Conservation (phyloP, 2,329 filamentous ascomycete species). For the Aschersonia sp. region DNA sequence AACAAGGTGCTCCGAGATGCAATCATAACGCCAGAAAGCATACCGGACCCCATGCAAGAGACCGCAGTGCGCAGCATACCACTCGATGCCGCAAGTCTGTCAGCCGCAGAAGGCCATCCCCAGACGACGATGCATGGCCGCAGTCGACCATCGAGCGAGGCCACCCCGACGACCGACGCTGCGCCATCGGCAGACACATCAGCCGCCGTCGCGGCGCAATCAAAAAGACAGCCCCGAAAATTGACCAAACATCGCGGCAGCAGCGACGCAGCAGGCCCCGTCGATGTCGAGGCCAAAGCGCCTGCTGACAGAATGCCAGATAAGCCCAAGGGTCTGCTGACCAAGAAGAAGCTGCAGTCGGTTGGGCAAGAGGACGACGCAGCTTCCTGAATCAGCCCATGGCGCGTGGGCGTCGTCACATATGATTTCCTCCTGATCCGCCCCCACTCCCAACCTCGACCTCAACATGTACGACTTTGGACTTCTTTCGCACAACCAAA, state of each 20-base stretch:
- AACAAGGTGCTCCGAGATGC: neutral
- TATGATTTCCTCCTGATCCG: neutral
- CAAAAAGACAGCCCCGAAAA: conserved; percentile 24
- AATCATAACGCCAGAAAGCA: neutral
- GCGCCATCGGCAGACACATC: neutral
- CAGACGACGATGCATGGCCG: too few species aligned
- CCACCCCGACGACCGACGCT: too few species aligned
- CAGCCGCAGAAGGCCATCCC: too few species aligned
- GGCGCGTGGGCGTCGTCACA: neutral
- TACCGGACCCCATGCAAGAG: conserved; percentile 15
- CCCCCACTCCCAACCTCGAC: neutral
- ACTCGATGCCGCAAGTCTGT: too few species aligned
- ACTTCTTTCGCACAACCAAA: neutral
- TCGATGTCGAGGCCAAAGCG: conserved; percentile 11
- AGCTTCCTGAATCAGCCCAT: neutral
- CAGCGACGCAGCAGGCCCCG: conserved; percentile 14
- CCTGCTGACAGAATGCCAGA: conserved; percentile 14
- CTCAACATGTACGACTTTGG: neutral
- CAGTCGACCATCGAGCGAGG: too few species aligned
- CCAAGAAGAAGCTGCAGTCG: conserved; percentile 15
- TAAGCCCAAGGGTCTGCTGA: conserved; percentile 17
- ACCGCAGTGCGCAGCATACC: conserved; percentile 17
- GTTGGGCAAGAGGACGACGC: neutral
- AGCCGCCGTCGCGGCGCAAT: conserved; percentile 6
- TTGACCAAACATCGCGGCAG: conserved; percentile 24